These are phyloP conservation scores for Prunus yedoensis DNA, from an alignment of 331 rosid species.

Conservation along the genomic window DNA sequence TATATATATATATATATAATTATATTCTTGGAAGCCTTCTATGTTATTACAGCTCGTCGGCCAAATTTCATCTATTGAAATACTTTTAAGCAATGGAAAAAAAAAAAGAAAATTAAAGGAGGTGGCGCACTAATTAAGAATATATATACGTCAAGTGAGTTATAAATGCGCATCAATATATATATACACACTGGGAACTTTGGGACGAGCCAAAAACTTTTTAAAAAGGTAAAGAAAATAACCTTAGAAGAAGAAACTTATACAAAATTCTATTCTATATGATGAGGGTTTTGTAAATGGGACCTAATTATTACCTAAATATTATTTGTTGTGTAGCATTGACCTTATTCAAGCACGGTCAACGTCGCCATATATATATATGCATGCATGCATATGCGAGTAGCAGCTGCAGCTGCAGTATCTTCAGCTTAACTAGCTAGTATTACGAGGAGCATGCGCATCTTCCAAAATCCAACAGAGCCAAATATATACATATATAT, in stretches of 20 bases:
- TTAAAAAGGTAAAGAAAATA: neutral
- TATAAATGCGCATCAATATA: neutral
- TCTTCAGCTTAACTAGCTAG: neutral
- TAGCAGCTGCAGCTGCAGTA: neutral
- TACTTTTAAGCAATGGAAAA: neutral
- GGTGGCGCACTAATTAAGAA: neutral
- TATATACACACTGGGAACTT: neutral
- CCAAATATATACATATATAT: too few relatives aligned
- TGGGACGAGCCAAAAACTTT: neutral
- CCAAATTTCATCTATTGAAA: neutral
- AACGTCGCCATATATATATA: neutral
- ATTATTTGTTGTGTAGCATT: neutral
- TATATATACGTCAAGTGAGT: neutral
- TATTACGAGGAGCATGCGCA: neutral
- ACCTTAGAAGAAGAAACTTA: neutral
- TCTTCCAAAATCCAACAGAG: too few relatives aligned
- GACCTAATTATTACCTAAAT: too few relatives aligned
- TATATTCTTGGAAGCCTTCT: neutral
- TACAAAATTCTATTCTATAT: neutral
- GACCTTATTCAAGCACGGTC: neutral
- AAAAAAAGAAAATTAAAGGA: too few relatives aligned
- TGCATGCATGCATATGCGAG: neutral
- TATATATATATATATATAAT: too few relatives aligned
- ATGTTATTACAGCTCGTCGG: neutral
- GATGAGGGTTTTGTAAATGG: neutral